Percentiles rank a stretch among this genome's conserved stretches.
phyloP scores from a whole-genome alignment of 805 yeast genomes.

The Ogataea ramenticola region DNA sequence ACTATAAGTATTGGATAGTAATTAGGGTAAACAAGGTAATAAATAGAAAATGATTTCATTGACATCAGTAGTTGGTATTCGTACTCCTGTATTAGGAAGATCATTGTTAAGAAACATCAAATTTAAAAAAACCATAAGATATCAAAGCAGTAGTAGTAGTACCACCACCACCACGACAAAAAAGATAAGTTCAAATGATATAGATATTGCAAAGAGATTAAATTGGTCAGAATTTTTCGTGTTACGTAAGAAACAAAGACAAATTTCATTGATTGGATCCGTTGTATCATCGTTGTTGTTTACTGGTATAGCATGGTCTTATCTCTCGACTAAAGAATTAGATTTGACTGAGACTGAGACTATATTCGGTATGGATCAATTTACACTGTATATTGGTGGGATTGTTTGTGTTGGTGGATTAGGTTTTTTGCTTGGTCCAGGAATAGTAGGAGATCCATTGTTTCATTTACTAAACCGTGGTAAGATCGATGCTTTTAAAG shows the following conservation, averaged over 20 bases:
- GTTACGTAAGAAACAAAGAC: constrained; percentile 69
- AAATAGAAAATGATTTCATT: constrained; percentile 5
- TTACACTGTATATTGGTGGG: constrained; percentile 70
- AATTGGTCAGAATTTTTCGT: constrained; percentile 78
- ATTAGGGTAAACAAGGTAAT: too few relatives aligned
- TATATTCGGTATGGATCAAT: constrained; percentile 84
- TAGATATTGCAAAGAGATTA: constrained; percentile 24
- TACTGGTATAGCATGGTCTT: constrained; percentile 62
- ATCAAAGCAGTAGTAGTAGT: not conserved
- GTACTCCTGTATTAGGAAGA: not conserved
- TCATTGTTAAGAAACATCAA: not conserved
- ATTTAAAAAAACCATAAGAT: not conserved
- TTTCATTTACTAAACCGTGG: constrained; percentile 51
- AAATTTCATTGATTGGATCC: constrained; percentile 62
- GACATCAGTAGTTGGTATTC: constrained; percentile 6
- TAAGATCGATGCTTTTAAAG: constrained; percentile 37
- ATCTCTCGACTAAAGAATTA: constrained; percentile 72
- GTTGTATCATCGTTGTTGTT: constrained; percentile 61
- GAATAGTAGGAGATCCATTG: constrained; percentile 57
- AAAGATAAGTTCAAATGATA: constrained; percentile 14
- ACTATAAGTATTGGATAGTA: too few relatives aligned
- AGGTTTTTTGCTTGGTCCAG: constrained; percentile 81
- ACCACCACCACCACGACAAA: not conserved
- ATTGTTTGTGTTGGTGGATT: constrained; percentile 63
- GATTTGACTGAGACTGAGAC: constrained; percentile 89